phyloP scores from a whole-genome alignment of 2,329 filamentous ascomycete species.

The Colletotrichum sp. region DNA sequence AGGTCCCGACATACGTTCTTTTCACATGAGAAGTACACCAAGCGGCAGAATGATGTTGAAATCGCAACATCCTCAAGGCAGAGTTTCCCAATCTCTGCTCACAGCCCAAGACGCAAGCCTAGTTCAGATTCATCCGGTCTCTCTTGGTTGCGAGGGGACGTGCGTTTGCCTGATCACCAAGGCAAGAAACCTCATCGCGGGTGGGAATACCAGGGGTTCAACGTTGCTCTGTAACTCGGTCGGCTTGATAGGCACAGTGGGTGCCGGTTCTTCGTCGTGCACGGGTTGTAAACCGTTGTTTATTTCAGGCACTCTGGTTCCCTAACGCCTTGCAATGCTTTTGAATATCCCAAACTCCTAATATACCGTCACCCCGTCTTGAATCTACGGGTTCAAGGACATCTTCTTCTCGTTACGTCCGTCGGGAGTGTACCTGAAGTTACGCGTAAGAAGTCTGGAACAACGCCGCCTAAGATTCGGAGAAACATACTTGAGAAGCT shows the following conservation, averaged over 20 bases:
- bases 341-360: neutral
- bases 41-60: neutral
- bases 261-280: neutral
- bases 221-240: neutral
- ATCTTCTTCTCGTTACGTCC: conserved; percentile 69
- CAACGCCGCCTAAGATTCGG: neutral
- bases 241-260: neutral
- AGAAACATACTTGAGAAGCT: conserved; percentile 81
- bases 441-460: conserved; percentile 20
- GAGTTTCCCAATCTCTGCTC: neutral
- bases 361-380: conserved; percentile 19
- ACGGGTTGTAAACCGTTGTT: neutral
- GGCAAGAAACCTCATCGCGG: neutral
- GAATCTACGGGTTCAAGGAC: conserved; percentile 34
- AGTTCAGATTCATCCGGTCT: neutral
- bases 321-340: conserved; percentile 28
- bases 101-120: neutral
- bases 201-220: neutral
- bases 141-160: neutral
- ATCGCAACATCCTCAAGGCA: neutral
- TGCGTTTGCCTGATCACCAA: neutral
- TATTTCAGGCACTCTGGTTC: neutral
- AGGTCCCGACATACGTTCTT: neutral
- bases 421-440: conserved; percentile 62
- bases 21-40: conserved; percentile 8